Conservation (phyloP, 495 filamentous ascomycete species). For the Rhypophila decipiens region DNA sequence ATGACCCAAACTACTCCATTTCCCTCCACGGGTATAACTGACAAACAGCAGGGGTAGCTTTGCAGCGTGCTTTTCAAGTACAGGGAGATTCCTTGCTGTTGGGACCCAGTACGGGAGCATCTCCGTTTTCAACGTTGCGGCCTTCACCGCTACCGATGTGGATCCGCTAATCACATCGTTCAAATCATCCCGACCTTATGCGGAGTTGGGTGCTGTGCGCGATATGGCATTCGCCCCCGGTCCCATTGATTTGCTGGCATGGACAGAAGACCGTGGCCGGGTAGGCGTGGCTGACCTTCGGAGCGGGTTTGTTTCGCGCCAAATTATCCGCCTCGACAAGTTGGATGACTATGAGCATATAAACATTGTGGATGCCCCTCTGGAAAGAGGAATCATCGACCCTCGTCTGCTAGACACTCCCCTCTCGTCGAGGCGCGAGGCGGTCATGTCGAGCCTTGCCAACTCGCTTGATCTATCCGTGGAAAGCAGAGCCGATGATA, state of each 20-base stretch:
- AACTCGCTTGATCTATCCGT: conserved; percentile 9
- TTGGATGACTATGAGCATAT: conserved; percentile 50
- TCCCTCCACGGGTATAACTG: conserved; percentile 2
- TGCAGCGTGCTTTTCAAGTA: conserved; percentile 47
- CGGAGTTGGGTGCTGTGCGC: conserved; percentile 70
- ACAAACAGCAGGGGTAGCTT: conserved; percentile 43
- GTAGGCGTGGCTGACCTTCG: conserved; percentile 82
- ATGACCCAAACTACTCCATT: not conserved
- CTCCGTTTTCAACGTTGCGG: conserved; percentile 42
- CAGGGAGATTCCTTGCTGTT: conserved; percentile 45
- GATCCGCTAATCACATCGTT: conserved; percentile 39
- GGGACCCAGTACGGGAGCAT: conserved; percentile 54
- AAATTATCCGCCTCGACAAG: conserved; percentile 61
- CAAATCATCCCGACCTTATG: conserved; percentile 52
- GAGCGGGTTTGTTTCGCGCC: conserved; percentile 65
- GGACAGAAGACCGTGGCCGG: conserved; percentile 83
- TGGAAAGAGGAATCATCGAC: conserved; percentile 44
- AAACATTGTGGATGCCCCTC: conserved; percentile 31
- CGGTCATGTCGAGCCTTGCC: conserved; percentile 10
- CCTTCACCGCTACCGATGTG: conserved; percentile 26
- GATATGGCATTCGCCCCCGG: conserved; percentile 88
- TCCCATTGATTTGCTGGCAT: conserved; percentile 85
- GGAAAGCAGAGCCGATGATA: conserved; percentile 29
- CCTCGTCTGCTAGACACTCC: conserved; percentile 37
- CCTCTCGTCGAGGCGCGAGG: conserved; percentile 28